These are phyloP conservation scores for Rhizopogon vinicolor DNA, from an alignment of 768 basidiomycete genomes.

Conservation along the genomic window DNA sequence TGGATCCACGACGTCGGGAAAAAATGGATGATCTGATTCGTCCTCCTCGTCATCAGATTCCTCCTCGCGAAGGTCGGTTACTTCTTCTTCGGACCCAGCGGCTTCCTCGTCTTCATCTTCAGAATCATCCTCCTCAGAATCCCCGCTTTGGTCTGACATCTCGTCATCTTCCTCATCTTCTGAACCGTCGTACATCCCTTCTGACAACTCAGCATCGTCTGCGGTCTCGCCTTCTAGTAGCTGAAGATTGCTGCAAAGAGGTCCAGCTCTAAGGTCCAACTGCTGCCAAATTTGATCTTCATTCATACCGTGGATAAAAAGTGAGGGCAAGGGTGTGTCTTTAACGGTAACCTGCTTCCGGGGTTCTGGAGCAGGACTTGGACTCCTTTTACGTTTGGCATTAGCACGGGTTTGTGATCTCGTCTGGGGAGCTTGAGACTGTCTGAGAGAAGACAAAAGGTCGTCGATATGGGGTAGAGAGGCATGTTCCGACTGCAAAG, in stretches of 20 bases:
- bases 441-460: constrained; percentile 63
- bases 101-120: constrained; percentile 24
- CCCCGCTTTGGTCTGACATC: constrained; percentile 20
- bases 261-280: constrained; percentile 74
- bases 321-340: constrained; percentile 68
- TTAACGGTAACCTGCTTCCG: constrained; percentile 31
- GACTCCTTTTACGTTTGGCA: constrained; percentile 37
- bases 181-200: constrained; percentile 24
- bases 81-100: constrained; percentile 16
- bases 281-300: constrained; percentile 93
- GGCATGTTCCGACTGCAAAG: constrained; percentile 59
- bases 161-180: constrained; percentile 31
- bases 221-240: constrained; percentile 52
- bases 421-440: constrained; percentile 69
- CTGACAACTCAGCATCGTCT: constrained; percentile 13
- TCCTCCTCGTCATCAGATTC: constrained; percentile 33
- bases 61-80: constrained; percentile 35
- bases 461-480: constrained; percentile 62
- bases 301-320: constrained; percentile 77
- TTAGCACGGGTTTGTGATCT: constrained; percentile 54
- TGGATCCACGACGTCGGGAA: constrained; percentile 20
- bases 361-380: constrained; percentile 29
- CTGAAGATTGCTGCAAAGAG: constrained; percentile 66
- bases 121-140: constrained; percentile 20
- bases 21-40: constrained; percentile 24